Evolutionary conservation across 2,329 filamentous ascomycete species (phyloP), one percentile per base, ranked within the genome.

Genomic region (Rutstroemia sp.): DNA sequence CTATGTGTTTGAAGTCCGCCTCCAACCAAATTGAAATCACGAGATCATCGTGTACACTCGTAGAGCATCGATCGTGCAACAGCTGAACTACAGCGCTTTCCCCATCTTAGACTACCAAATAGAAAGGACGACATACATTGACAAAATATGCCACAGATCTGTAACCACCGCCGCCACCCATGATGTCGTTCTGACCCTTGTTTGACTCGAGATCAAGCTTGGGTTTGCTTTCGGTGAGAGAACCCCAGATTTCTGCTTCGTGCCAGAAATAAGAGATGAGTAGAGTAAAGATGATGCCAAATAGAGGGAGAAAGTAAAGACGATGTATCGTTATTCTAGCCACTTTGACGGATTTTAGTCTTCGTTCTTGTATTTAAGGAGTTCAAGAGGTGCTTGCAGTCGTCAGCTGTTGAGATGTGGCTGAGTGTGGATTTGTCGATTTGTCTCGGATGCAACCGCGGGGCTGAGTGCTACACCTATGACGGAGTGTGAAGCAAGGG

Each of bases 61-160:
- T 41, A 49, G 23, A 49, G 7, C n/a, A 34, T 9, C 42, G 16
- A 9, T 27, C 21, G 21, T 27, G n/a, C 4, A 19, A 21, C 42
- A 16, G 38, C 16, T 19, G 12, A 19, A 12, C 42, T 18, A 9
- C 2, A 38, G 9, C n/a, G 23, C 47, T 19, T 12, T 27, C 25
- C 4, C 23, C 18, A 25, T 16, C 23, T 34, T 2, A 9, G 3
- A 16, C 14, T 16, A 34, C 88, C 59, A 87, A 83, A 66, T 82
- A 90, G 73, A 5, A 44, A 45, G 9, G 12, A 6, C 38, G 48
- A 25, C 52, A n/a, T 44, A 55, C 53, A 46, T 56, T 56, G 5
- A 56, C 54, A 52, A 56, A 56, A 42, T 90, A 90, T 38, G 81
- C 86, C 21, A 91, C 85, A 2, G 84, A 77, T 60, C 83, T 80